phyloP scores from a whole-genome alignment of 768 basidiomycete species.

The Tephrocybe sp. region DNA sequence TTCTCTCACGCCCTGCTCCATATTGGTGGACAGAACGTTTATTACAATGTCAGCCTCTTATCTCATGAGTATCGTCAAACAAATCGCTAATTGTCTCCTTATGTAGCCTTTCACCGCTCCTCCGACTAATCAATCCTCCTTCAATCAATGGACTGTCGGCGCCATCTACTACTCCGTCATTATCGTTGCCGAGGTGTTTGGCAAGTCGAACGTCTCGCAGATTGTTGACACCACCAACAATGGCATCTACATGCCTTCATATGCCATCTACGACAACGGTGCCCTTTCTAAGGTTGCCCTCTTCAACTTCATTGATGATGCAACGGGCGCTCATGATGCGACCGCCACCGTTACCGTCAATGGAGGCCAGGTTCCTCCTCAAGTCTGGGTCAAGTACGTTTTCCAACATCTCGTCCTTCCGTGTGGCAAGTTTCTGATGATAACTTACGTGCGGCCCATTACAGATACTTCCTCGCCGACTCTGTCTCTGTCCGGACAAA shows the following conservation, averaged over 20 bases:
- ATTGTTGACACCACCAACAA: constrained; percentile 65
- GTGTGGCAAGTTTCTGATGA: no score
- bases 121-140: constrained; percentile 52
- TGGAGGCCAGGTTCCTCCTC: constrained; percentile 41
- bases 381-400: constrained; percentile 52
- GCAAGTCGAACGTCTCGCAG: constrained; percentile 59
- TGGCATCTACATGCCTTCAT: constrained; percentile 55
- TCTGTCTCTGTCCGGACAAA: constrained; percentile 60
- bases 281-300: constrained; percentile 58
- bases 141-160: constrained; percentile 71
- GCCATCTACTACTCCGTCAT: constrained; percentile 73
- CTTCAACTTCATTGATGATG: constrained; percentile 71
- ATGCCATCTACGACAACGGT: constrained; percentile 75
- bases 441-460: background rate
- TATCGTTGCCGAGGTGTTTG: constrained; percentile 67
- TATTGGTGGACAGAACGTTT: constrained; percentile 64
- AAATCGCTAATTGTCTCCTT: constrained; percentile 26
- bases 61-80: background rate
- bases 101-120: constrained; percentile 56
- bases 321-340: constrained; percentile 51
- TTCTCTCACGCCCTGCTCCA: constrained; percentile 55
- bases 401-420: background rate
- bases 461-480: constrained; percentile 53
- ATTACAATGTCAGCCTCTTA: constrained; percentile 55
- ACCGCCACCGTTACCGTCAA: constrained; percentile 47